Conservation (phyloP, 208 protist species). For the Tritrichomonas musculus region DNA sequence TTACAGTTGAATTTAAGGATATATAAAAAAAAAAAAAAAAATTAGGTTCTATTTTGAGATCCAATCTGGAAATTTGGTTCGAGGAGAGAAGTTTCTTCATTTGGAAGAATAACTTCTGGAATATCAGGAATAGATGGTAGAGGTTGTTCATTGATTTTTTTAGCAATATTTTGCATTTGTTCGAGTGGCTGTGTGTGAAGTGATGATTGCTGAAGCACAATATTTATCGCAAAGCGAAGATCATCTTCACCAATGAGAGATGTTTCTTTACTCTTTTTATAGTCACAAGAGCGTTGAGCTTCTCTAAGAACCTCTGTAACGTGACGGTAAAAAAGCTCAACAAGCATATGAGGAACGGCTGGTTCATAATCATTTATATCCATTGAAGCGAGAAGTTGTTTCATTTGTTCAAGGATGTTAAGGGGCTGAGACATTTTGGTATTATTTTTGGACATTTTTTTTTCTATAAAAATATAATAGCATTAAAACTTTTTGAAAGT, state of each 20-base stretch:
- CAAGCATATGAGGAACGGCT: constrained; percentile 29
- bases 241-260: constrained; percentile 4
- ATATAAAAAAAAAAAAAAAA: not conserved
- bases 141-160: not conserved
- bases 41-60: not conserved
- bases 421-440: not conserved
- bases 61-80: not conserved
- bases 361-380: constrained; percentile 16
- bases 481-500: too few relatives aligned
- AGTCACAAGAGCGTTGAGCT: not conserved
- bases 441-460: not conserved
- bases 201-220: not conserved
- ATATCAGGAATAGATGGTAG: not conserved
- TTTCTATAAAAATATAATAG: too few relatives aligned
- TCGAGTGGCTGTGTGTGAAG: not conserved
- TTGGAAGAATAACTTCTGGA: constrained; percentile 26
- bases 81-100: not conserved
- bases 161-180: not conserved
- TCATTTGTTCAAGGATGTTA: constrained; percentile 14
- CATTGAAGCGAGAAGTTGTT: constrained; percentile 1
- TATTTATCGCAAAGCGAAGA: not conserved
- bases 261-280: not conserved
- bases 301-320: not conserved
- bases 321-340: constrained; percentile 15
- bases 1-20: too few relatives aligned